Percentiles rank a stretch among this genome's conserved stretches.
Evolutionary conservation across 2,329 filamentous ascomycete species (phyloP).

Genomic region (Magnaporthiopsis rhizophila): DNA sequence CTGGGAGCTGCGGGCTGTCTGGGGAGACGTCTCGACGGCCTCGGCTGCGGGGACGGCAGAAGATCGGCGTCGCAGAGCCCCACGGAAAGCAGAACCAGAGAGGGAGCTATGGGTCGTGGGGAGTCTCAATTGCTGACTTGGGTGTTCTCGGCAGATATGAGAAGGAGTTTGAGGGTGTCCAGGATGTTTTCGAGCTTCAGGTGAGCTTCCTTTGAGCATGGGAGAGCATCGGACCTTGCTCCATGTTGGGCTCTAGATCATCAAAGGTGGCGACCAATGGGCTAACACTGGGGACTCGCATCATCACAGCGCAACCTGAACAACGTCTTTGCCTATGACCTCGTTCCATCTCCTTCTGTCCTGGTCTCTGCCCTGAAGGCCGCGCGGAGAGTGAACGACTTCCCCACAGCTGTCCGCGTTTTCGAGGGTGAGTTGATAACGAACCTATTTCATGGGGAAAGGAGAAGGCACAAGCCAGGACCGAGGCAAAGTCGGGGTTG

Average conservation of each 20-base stretch:
- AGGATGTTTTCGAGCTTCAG: constrained; percentile 99
- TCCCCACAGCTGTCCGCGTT: constrained; percentile 92
- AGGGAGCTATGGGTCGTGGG: background rate
- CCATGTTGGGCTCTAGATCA: constrained; percentile 1
- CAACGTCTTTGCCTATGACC: constrained; percentile 99
- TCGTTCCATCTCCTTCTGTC: constrained; percentile 89
- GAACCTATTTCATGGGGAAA: background rate
- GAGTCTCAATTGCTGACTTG: constrained; percentile 28
- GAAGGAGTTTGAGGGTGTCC: constrained; percentile 96
- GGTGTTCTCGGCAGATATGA: constrained; percentile 65
- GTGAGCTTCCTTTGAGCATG: constrained; percentile 42
- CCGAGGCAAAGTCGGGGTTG: background rate
- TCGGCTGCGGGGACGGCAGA: background rate
- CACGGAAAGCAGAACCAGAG: background rate
- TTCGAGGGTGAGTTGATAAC: constrained; percentile 72
- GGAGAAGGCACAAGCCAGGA: background rate
- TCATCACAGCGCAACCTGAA: constrained; percentile 72
- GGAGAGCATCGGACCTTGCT: constrained; percentile 3
- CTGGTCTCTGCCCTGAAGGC: constrained; percentile 87
- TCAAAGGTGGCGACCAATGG: background rate
- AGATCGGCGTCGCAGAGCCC: background rate
- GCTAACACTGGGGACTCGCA: constrained; percentile 8
- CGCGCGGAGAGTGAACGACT: constrained; percentile 95
- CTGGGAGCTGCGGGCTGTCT: no score
- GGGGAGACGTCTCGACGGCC: background rate